Conservation (phyloP, 2,329 filamentous ascomycete genomes). For the Juglanconis sp. region DNA sequence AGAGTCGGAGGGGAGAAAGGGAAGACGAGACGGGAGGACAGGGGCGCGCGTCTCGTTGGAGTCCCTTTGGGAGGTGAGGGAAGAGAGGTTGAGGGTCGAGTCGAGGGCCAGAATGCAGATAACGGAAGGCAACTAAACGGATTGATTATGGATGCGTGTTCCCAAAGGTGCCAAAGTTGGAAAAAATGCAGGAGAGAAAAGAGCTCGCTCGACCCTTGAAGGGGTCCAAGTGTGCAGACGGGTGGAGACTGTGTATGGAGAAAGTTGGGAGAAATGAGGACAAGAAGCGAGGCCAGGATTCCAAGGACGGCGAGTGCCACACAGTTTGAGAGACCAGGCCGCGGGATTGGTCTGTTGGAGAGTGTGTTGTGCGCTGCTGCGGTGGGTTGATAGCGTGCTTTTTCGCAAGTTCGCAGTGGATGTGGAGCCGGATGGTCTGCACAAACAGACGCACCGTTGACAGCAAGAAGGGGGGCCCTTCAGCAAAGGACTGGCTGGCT, state of each 20-base stretch:
- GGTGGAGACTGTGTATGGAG: conserved; percentile 22
- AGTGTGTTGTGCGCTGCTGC: neutral
- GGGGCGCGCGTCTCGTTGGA: conserved; percentile 13
- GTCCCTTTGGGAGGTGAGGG: conserved; percentile 5
- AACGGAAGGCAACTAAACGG: conserved; percentile 7
- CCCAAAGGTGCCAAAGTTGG: conserved; percentile 3
- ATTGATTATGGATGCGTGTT: conserved; percentile 16
- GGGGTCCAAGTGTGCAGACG: conserved; percentile 20
- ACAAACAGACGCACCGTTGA: neutral
- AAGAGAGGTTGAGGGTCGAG: neutral
- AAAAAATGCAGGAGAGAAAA: conserved; percentile 22
- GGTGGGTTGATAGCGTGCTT: neutral
- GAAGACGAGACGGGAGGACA: conserved; percentile 7
- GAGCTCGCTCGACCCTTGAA: conserved; percentile 16
- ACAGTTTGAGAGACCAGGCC: conserved; percentile 9
- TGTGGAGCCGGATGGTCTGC: conserved; percentile 4
- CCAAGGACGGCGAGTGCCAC: conserved; percentile 15
- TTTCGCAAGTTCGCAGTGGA: neutral
- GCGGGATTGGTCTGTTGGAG: neutral
- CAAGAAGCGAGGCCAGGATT: conserved; percentile 23
- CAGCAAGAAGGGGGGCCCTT: neutral
- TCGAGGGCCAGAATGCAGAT: neutral
- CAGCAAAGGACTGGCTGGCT: neutral
- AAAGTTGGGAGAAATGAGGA: conserved; percentile 21
- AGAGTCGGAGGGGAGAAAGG: conserved; percentile 19